Conservation (phyloP, 176 grass and related monocot genomes). For the Juncus inflexus region DNA sequence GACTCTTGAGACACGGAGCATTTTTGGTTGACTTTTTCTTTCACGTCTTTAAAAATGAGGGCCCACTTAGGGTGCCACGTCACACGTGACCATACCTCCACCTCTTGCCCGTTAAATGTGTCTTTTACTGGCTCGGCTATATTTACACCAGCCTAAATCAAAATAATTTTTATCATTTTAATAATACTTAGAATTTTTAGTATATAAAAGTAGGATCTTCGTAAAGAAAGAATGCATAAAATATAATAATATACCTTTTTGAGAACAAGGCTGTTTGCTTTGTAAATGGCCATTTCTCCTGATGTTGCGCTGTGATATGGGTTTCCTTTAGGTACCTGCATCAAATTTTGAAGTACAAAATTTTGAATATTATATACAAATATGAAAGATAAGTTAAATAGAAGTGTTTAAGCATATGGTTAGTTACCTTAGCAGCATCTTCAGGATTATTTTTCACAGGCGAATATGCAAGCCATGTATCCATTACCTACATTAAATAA, state of each 20-base stretch:
- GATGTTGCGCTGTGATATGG: conserved; percentile 95
- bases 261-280: conserved; percentile 73
- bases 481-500: conserved; percentile 55
- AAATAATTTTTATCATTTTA: conserved; percentile 1
- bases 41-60: conserved; percentile 58
- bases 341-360: conserved; percentile 23
- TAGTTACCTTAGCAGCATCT: conserved; percentile 85
- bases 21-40: conserved; percentile 39
- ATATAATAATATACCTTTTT: conserved; percentile 53
- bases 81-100: conserved; percentile 81
- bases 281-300: conserved; percentile 96
- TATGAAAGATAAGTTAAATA: neutral
- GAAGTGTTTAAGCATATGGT: neutral
- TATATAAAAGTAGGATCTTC: neutral
- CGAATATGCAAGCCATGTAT: conserved; percentile 94
- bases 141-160: conserved; percentile 55
- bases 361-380: conserved; percentile 7
- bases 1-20: conserved; percentile 63
- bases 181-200: neutral
- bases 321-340: conserved; percentile 89
- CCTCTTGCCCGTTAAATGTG: conserved; percentile 87
- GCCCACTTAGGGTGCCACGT: conserved; percentile 88
- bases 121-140: conserved; percentile 59
- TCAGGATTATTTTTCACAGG: conserved; percentile 98
- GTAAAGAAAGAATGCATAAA: neutral